Base-by-base conservation (phyloP, 305 asterid genomes). In the Plantago coronopus region DNA sequence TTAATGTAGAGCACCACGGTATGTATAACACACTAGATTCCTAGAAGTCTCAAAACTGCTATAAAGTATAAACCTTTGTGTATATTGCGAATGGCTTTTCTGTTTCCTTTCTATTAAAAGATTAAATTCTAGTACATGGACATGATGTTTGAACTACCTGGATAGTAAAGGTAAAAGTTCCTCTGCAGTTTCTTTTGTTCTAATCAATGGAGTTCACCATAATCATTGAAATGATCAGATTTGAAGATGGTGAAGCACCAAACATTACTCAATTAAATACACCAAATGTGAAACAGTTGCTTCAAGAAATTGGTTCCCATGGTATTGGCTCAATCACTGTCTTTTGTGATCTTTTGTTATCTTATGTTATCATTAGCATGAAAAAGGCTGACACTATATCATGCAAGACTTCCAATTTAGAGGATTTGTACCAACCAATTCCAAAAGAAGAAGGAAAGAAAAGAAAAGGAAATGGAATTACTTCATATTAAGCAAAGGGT, bases 241-340 rank as follows among this genome's bases (percentile, higher is more conserved):
- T 19, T 19, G 50, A 19, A 54, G 14, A 46, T 55, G 20, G 59
- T 31, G 66, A 61, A 54, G 65, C 75, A 60, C 72, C 76, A 48
- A 66, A 63, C 58, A 49, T 38, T 51, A 69, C 69, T 72, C 72
- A 62, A 74, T 58, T 66, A 44, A 15, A 67, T 15, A 59, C 66
- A 60, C 66, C 72, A 72, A 64, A 72, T 49, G 45, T 49, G 74
- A 40, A 59, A 69, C 76, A 67, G 80, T 81, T 78, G 87, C 82
- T 78, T 78, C 78, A 81, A 75, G 83, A 65, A 72, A 78, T 60
- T 71, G 81, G 66, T 59, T 67, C 62, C 80, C 65, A 54, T 68
- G 43, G 47, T 18, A 65, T 72, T 69, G 64, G 59, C 54, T 68
- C 48, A 27, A 34, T 22, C 50, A 5, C 46, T 56, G 59, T 44